These are phyloP conservation scores for Saitozyma podzolica DNA, from an alignment of 768 basidiomycete species.

Conservation along the genomic window DNA sequence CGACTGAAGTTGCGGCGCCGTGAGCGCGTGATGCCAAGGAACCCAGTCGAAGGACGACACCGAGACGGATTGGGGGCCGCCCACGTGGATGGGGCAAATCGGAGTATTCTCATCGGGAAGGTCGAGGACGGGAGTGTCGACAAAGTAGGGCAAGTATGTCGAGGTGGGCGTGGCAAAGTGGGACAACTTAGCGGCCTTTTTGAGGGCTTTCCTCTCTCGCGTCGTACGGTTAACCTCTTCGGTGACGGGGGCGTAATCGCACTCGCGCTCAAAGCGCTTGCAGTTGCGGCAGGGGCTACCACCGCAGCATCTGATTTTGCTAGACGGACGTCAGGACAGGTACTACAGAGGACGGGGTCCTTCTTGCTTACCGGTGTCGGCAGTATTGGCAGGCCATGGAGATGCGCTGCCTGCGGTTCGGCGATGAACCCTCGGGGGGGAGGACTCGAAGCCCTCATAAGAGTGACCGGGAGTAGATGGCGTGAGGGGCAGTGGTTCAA, in stretches of 20 bases:
- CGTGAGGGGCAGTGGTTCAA: no score
- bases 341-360: neutral
- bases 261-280: constrained; percentile 33
- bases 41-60: constrained; percentile 23
- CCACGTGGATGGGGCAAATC: constrained; percentile 15
- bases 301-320: constrained; percentile 46
- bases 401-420: constrained; percentile 33
- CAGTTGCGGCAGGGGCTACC: constrained; percentile 44
- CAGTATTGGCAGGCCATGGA: constrained; percentile 49
- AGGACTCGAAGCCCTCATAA: constrained; percentile 17
- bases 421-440: constrained; percentile 13
- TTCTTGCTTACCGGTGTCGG: constrained; percentile 36
- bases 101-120: constrained; percentile 18
- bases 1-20: constrained; percentile 36
- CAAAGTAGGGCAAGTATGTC: constrained; percentile 29
- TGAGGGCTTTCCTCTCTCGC: constrained; percentile 42
- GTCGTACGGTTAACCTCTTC: constrained; percentile 49
- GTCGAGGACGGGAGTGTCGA: constrained; percentile 24
- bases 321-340: constrained; percentile 8
- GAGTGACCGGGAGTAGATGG: no score
- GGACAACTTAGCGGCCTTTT: constrained; percentile 31
- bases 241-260: constrained; percentile 46
- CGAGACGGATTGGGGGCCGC: constrained; percentile 33
- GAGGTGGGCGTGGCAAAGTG: constrained; percentile 8
- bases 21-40: constrained; percentile 26